Conservation (phyloP, 192 early-diverging fungal species). For the Rhizoclosmatium globosum region DNA sequence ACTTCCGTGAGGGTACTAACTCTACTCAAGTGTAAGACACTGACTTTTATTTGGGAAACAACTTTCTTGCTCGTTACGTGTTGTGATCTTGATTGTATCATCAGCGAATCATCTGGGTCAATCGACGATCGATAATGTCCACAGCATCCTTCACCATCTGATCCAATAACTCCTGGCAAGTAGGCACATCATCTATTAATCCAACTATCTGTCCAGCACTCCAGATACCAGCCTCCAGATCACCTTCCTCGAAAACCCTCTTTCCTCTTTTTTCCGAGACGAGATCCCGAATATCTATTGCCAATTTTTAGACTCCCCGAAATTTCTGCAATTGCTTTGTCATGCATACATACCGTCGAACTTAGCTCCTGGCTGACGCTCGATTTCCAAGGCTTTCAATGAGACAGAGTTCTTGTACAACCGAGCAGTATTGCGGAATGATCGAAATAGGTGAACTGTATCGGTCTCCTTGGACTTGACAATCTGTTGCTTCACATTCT, state of each 20-base stretch:
- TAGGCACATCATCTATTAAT: constrained; percentile 73
- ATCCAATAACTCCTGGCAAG: constrained; percentile 63
- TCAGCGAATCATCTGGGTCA: background rate
- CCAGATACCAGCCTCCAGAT: constrained; percentile 47
- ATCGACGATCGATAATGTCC: constrained; percentile 30
- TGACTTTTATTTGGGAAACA: too few relatives aligned
- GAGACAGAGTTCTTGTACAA: constrained; percentile 74
- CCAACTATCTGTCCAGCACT: constrained; percentile 51
- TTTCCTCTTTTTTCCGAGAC: constrained; percentile 58
- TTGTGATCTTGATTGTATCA: background rate
- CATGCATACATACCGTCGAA: constrained; percentile 47
- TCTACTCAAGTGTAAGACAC: too few relatives aligned
- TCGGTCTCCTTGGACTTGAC: constrained; percentile 65
- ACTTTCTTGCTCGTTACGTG: too few relatives aligned
- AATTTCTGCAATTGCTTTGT: too few relatives aligned
- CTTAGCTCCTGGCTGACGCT: constrained; percentile 58
- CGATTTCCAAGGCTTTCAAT: constrained; percentile 63
- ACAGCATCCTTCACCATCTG: constrained; percentile 56
- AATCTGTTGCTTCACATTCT: constrained; percentile 66
- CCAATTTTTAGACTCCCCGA: too few relatives aligned
- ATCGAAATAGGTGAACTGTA: constrained; percentile 68
- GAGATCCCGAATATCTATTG: constrained; percentile 57
- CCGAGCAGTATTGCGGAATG: constrained; percentile 76
- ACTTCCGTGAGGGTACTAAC: too few relatives aligned
- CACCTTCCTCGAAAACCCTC: constrained; percentile 41